Base-by-base conservation (phyloP, 1,139 yeast genomes). In the Meyerozyma athensensis region DNA sequence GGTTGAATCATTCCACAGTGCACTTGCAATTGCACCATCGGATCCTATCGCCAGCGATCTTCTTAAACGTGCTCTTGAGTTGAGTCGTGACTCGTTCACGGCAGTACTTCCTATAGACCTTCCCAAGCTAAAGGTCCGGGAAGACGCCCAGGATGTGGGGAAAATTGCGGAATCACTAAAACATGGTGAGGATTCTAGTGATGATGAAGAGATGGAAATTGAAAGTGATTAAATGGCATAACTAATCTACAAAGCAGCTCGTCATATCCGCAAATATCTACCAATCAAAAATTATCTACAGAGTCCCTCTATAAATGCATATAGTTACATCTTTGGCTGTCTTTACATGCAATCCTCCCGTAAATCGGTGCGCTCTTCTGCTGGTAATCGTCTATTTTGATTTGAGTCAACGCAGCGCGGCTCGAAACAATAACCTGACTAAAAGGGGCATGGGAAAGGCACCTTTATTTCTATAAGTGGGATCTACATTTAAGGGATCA, bases 21-120 rank as follows among this genome's bases (percentile, higher is more conserved):
- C 97, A 0, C 66, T 94, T 35, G 86, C 95, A 0, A 65, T 90
- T 5, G 61, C 79, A 7, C 94, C 96, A 0, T 74, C 79, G 26
- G 96, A 92, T 53, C 84, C 94, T 0, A 82, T 90, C 18, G 95
- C 97, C 0, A 69, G 79, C 4, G 97, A 92, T 52, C 60, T 92
- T 36, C 66, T 92, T 41, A 78, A 77, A 44, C 74, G 95, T 45
- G 97, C 97, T 0, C 64, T 90, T 36, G 94, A 84, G 40, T 74
- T 78, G 35, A 85, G 84, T 52, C 61, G 72, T 26, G 46, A 56
- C 42, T 64, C 68, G 35, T 50, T 69, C 40, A 48, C 50, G 24
- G 50, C 44, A 12, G 49, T 47, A 33, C 38, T 43, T 32, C 14
- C 39, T 48, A 39, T 54, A 61, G 2, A 61, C 61, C 5, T 45